Evolutionary conservation across 768 basidiomycete genomes (phyloP).

Genomic region (Hygrocybe punicea): DNA sequence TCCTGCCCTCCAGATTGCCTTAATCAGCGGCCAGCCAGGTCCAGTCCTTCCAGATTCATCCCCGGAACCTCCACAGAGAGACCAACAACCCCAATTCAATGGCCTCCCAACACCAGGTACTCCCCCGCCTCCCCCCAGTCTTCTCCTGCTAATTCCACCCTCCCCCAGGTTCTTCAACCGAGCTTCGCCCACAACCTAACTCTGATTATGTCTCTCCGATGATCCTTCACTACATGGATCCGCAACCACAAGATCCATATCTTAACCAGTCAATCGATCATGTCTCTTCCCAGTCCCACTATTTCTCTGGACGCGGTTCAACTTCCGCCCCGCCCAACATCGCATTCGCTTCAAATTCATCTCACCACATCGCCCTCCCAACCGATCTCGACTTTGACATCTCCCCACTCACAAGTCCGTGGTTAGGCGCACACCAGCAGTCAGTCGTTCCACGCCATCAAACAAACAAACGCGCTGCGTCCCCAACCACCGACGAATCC

Average conservation of each 20-base stretch:
- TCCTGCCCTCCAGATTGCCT: slow-evolving; percentile 52
- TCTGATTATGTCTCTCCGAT: slow-evolving; percentile 63
- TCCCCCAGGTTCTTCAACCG: slow-evolving; percentile 54
- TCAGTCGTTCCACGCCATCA: slow-evolving; percentile 13
- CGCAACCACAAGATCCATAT: slow-evolving; percentile 17
- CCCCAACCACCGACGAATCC: slow-evolving; percentile 54
- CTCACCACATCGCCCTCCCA: slow-evolving; percentile 39
- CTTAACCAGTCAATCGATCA: slow-evolving; percentile 15
- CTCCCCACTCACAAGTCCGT: slow-evolving; percentile 77
- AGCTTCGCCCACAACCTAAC: slow-evolving; percentile 59
- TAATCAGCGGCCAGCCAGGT: slow-evolving; percentile 54
- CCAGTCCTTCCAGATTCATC: slow-evolving; percentile 35
- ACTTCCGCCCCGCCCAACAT: slow-evolving; percentile 72
- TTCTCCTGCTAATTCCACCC: slow-evolving; percentile 1
- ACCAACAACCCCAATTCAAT: slow-evolving; percentile 31
- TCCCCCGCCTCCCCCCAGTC: slow-evolving; percentile 20
- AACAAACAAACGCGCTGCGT: slow-evolving; percentile 53
- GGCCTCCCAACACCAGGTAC: slow-evolving; percentile 69
- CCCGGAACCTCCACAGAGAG: slow-evolving; percentile 25
- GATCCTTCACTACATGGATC: slow-evolving; percentile 43
- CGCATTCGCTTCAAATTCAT: slow-evolving; percentile 57
- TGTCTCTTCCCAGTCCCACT: slow-evolving; percentile 22
- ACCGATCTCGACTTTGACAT: slow-evolving; percentile 68
- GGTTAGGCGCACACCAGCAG: slow-evolving; percentile 62
- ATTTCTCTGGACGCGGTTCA: slow-evolving; percentile 39